These are phyloP conservation scores for Cicer cuneatum DNA, from an alignment of 306 rosid species.

Conservation along the genomic window DNA sequence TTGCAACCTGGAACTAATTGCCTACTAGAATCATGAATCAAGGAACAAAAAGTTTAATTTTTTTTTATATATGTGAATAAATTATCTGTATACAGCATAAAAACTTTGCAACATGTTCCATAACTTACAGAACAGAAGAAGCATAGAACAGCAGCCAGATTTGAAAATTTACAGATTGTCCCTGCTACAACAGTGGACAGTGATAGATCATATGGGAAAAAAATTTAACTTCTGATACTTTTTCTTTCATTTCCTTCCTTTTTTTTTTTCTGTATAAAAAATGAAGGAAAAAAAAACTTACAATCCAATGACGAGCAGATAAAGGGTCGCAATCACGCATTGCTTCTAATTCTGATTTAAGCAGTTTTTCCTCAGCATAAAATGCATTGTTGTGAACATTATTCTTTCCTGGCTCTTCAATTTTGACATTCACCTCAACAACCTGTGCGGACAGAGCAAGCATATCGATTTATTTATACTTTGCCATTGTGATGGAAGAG, in stretches of 20 bases:
- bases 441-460: slow-evolving; percentile 49
- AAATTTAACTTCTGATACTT: slow-evolving; percentile 22
- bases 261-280: background rate
- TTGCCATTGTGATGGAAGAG: slow-evolving; percentile 12
- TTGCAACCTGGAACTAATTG: slow-evolving; percentile 3
- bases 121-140: slow-evolving; percentile 27
- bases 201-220: slow-evolving; percentile 42
- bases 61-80: slow-evolving; percentile 1
- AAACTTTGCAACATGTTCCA: slow-evolving; percentile 24
- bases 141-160: slow-evolving; percentile 42
- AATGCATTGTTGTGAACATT: slow-evolving; percentile 84
- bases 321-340: slow-evolving; percentile 76
- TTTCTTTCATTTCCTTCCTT: background rate
- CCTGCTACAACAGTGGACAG: slow-evolving; percentile 37
- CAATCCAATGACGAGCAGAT: slow-evolving; percentile 89
- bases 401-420: slow-evolving; percentile 75
- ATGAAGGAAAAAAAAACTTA: slow-evolving; percentile 44
- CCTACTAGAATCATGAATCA: slow-evolving; percentile 3
- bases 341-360: slow-evolving; percentile 77
- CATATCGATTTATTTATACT: slow-evolving; percentile 35
- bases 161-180: slow-evolving; percentile 39
- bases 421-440: slow-evolving; percentile 74
- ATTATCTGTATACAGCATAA: slow-evolving; percentile 15
- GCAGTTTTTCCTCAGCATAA: slow-evolving; percentile 74
- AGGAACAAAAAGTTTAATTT: background rate